These are phyloP conservation scores for Gossypioides kirkii DNA, from an alignment of 345 rosid species.

Conservation along the genomic window DNA sequence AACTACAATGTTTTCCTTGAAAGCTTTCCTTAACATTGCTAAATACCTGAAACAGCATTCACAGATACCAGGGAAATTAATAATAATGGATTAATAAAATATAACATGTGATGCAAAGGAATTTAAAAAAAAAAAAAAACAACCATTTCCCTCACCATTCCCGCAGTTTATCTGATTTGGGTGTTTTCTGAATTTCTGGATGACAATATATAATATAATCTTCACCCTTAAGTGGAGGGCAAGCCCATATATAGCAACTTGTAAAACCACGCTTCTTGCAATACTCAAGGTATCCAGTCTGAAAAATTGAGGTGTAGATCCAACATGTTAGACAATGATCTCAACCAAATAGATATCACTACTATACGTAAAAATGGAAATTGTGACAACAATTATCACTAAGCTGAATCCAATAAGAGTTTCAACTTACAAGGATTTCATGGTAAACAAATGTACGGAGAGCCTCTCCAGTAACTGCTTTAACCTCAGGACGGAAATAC, in stretches of 20 bases:
- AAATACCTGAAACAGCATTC: slow-evolving; percentile 63
- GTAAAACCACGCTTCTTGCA: slow-evolving; percentile 98
- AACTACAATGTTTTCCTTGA: slow-evolving; percentile 75
- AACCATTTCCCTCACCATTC: slow-evolving; percentile 72
- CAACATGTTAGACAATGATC: slow-evolving; percentile 3
- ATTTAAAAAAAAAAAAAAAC: neutral
- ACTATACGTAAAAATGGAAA: neutral
- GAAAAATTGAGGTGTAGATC: slow-evolving; percentile 19
- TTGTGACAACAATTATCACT: neutral
- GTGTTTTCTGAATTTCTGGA: slow-evolving; percentile 99
- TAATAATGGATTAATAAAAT: neutral
- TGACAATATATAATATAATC: slow-evolving; percentile 97
- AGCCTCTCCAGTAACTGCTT: slow-evolving; percentile 90
- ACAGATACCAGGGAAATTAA: slow-evolving; percentile 5
- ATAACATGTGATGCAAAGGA: neutral
- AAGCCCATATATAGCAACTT: slow-evolving; percentile 99
- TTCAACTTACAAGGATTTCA: slow-evolving; percentile 74
- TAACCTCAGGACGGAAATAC: slow-evolving; percentile 93
- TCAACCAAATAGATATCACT: neutral
- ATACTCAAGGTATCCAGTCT: slow-evolving; percentile 98
- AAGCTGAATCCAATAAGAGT: slow-evolving; percentile 3
- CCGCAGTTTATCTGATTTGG: slow-evolving; percentile 97
- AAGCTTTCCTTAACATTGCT: slow-evolving; percentile 82
- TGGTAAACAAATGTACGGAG: slow-evolving; percentile 96
- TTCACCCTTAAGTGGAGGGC: slow-evolving; percentile 99